Conservation (phyloP, 2,329 filamentous ascomycete genomes). For the Helotiales sp. region DNA sequence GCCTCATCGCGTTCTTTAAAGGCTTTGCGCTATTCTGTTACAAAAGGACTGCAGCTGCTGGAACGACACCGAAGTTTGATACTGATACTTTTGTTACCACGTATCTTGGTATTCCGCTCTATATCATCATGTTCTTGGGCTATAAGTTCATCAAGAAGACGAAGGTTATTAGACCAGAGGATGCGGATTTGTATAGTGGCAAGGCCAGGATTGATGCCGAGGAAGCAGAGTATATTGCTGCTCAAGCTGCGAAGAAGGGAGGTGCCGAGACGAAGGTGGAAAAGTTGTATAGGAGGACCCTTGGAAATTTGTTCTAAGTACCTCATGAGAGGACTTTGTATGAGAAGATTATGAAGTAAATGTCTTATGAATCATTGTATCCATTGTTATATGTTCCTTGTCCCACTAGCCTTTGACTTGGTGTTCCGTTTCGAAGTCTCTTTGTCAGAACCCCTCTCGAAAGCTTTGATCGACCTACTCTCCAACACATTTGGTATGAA, state of each 20-base stretch:
- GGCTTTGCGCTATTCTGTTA: conserved; percentile 73
- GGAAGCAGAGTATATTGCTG: conserved; percentile 44
- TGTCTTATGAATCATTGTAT: too few relatives aligned
- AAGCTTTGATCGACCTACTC: too few relatives aligned
- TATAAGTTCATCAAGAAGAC: conserved; percentile 48
- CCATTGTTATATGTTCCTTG: too few relatives aligned
- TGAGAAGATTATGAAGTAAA: too few relatives aligned
- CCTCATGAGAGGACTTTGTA: too few relatives aligned
- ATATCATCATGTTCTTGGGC: conserved; percentile 57
- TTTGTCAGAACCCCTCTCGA: too few relatives aligned
- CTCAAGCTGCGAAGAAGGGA: conserved; percentile 21
- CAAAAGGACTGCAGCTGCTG: conserved; percentile 45
- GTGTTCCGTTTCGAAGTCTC: too few relatives aligned
- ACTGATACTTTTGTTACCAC: conserved; percentile 65
- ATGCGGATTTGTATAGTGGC: conserved; percentile 56
- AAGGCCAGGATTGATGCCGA: conserved; percentile 61
- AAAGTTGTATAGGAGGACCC: conserved; percentile 26
- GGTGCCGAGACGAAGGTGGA: conserved; percentile 24
- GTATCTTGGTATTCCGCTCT: conserved; percentile 63
- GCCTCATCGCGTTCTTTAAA: conserved; percentile 76
- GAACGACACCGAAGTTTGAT: conserved; percentile 53
- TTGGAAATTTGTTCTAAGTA: conserved; percentile 17
- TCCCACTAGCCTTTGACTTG: too few relatives aligned
- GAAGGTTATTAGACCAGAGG: conserved; percentile 45
- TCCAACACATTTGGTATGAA: too few relatives aligned